phyloP scores from a whole-genome alignment of 768 basidiomycete species.

The Exidia glandulosa region DNA sequence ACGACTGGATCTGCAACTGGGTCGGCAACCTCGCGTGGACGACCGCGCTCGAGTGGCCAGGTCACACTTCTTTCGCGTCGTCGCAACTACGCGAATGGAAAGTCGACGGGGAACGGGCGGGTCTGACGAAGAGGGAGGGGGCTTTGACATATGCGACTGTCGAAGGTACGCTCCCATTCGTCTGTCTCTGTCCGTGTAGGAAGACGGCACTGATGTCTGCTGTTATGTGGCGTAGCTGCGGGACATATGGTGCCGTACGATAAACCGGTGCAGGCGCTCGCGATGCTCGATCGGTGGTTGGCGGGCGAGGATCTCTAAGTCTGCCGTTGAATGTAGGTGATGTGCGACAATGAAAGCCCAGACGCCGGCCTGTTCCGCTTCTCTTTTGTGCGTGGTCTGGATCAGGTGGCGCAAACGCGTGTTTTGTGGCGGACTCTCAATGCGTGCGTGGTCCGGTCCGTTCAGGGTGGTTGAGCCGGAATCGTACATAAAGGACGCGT shows the following conservation, averaged over 20 bases:
- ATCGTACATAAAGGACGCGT: no score
- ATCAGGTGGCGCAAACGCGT: no score
- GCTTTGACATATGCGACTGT: conserved; percentile 59
- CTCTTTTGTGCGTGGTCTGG: no score
- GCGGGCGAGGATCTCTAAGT: conserved; percentile 28
- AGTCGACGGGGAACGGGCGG: conserved; percentile 37
- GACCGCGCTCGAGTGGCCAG: conserved; percentile 23
- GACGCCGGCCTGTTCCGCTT: no score
- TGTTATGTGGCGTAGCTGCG: no score
- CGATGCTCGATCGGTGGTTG: conserved; percentile 59
- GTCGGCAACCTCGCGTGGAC: conserved; percentile 26
- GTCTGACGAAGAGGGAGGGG: conserved; percentile 42
- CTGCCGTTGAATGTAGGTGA: conserved; percentile 3
- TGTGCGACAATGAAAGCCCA: no score
- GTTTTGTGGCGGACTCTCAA: no score
- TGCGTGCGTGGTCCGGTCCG: no score
- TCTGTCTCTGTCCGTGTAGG: conserved; percentile 20
- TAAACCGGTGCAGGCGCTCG: conserved; percentile 51
- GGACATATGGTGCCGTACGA: conserved; percentile 64
- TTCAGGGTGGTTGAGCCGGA: no score
- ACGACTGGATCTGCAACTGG: conserved; percentile 50
- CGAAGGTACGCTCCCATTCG: conserved; percentile 54
- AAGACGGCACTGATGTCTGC: neutral
- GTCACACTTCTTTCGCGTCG: conserved; percentile 18
- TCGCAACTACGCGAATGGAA: conserved; percentile 58